Conservation (phyloP, 2,329 filamentous ascomycete genomes). For the Didymosphaeria variabile region DNA sequence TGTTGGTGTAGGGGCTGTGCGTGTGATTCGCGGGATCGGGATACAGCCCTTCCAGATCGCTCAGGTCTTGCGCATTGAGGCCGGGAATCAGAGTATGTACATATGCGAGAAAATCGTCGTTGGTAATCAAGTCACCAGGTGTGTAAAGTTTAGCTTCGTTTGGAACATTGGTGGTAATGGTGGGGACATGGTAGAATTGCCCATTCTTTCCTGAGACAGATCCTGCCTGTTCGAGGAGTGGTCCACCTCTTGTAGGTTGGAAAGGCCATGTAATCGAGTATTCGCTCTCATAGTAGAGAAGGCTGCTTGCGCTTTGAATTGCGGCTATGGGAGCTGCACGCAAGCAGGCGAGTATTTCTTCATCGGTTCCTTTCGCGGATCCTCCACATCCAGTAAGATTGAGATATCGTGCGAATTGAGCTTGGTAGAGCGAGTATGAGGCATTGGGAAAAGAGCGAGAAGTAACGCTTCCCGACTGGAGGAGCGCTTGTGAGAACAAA, state of each 20-base stretch:
- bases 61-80: slow-evolving; percentile 27
- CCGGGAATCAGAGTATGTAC: slow-evolving; percentile 33
- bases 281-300: slow-evolving; percentile 46
- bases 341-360: slow-evolving; percentile 49
- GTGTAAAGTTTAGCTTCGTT: slow-evolving; percentile 40
- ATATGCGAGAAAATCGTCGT: slow-evolving; percentile 46
- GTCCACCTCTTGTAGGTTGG: slow-evolving; percentile 55
- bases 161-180: slow-evolving; percentile 44
- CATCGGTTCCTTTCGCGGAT: slow-evolving; percentile 36
- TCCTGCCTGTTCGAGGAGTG: slow-evolving; percentile 55
- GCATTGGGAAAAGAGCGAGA: slow-evolving; percentile 39
- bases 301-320: slow-evolving; percentile 48
- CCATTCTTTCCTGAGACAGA: slow-evolving; percentile 40
- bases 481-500: slow-evolving; percentile 37
- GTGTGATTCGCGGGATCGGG: slow-evolving; percentile 32
- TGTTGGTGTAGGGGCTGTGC: slow-evolving; percentile 49
- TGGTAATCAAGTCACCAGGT: slow-evolving; percentile 37
- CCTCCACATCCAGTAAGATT: slow-evolving; percentile 27
- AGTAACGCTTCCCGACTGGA: slow-evolving; percentile 39
- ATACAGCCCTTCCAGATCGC: slow-evolving; percentile 32
- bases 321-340: slow-evolving; percentile 47
- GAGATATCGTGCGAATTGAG: slow-evolving; percentile 33
- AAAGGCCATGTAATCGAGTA: slow-evolving; percentile 57
- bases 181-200: slow-evolving; percentile 38
- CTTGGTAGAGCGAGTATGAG: slow-evolving; percentile 39